Conservation (phyloP, 768 basidiomycete species). For the Leccinum disarticulatum region DNA sequence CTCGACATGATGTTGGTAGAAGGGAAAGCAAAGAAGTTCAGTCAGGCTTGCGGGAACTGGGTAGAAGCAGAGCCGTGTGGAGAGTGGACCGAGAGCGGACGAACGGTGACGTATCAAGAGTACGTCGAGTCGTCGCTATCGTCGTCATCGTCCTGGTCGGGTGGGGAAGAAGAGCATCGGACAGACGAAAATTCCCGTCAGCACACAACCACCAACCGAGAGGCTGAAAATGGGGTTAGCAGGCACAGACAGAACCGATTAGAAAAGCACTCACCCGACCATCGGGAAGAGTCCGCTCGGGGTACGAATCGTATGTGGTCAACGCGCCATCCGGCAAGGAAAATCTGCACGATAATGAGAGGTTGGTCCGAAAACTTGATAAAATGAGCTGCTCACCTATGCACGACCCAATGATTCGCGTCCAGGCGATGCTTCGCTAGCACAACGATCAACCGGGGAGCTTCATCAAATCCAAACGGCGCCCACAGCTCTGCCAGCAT, state of each 20-base stretch:
- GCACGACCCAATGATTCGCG: constrained; percentile 86
- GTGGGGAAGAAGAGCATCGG: too few species aligned
- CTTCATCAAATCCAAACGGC: constrained; percentile 81
- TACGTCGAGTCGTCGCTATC: background rate
- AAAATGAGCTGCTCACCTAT: constrained; percentile 51
- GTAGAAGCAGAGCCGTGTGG: background rate
- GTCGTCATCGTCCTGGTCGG: background rate
- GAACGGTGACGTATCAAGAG: background rate
- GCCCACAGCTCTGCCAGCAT: constrained; percentile 85
- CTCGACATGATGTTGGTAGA: constrained; percentile 12
- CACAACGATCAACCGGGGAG: constrained; percentile 78
- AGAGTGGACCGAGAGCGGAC: background rate
- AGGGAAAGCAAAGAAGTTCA: background rate
- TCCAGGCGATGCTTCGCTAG: constrained; percentile 82
- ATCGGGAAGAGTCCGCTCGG: constrained; percentile 80
- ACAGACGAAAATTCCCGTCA: too few species aligned
- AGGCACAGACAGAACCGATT: background rate
- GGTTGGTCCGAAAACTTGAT: constrained; percentile 2
- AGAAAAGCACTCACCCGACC: constrained; percentile 63
- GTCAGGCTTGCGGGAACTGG: constrained; percentile 5
- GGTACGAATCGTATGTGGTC: constrained; percentile 86
- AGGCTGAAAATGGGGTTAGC: too few species aligned
- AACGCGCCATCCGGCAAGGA: constrained; percentile 79
- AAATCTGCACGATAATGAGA: constrained; percentile 47
- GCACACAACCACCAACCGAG: too few species aligned